Evolutionary conservation across 2,329 filamentous ascomycete genomes (phyloP).

Genomic region (Aspergillus sclerotialis): DNA sequence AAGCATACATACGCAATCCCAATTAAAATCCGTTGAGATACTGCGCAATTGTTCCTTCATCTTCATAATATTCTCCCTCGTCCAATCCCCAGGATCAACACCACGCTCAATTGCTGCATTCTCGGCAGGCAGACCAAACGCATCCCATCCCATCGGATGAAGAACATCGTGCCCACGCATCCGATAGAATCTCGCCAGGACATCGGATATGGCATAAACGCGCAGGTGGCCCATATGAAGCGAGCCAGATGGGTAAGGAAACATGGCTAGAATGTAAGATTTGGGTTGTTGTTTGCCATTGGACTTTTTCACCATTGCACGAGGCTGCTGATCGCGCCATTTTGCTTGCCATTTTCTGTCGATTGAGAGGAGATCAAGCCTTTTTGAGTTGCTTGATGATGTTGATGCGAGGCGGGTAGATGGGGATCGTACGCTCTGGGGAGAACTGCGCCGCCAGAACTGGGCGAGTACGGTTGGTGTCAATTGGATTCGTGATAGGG

Average conservation of each 20-base stretch:
- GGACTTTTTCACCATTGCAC: background rate
- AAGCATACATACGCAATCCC: constrained; percentile 60
- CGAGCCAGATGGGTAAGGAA: constrained; percentile 82
- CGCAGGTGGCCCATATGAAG: constrained; percentile 82
- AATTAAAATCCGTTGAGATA: constrained; percentile 81
- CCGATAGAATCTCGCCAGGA: constrained; percentile 66
- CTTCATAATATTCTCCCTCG: constrained; percentile 66
- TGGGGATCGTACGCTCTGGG: constrained; percentile 6
- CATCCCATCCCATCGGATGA: constrained; percentile 93
- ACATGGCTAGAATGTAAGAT: constrained; percentile 79
- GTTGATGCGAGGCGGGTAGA: constrained; percentile 21
- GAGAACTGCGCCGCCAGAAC: constrained; percentile 10
- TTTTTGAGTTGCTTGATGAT: constrained; percentile 9
- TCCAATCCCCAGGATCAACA: constrained; percentile 72
- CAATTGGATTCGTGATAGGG: constrained; percentile 21
- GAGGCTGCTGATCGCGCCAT: constrained; percentile 31
- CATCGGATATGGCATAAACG: constrained; percentile 86
- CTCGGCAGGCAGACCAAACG: constrained; percentile 83
- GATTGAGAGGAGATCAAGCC: constrained; percentile 39
- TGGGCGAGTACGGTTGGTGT: constrained; percentile 13
- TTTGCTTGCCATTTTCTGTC: constrained; percentile 50
- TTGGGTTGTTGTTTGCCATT: constrained; percentile 20
- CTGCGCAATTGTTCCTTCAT: constrained; percentile 76
- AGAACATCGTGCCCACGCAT: constrained; percentile 70
- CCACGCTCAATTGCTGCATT: constrained; percentile 83